Conservation (phyloP, 371 early-diverging fungal species). For the Mortierella sp. region DNA sequence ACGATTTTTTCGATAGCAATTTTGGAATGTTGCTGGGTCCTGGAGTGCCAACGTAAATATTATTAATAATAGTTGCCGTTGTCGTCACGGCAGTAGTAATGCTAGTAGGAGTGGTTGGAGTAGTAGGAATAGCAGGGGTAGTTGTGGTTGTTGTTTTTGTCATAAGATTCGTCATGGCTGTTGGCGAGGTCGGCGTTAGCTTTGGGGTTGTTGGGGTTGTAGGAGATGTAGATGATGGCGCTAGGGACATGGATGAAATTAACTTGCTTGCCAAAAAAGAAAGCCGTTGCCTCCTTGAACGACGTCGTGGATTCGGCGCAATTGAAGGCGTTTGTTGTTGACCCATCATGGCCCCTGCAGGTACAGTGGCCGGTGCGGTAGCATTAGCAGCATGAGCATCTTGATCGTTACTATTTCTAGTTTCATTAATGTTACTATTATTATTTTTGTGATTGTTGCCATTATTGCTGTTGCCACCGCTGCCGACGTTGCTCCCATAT, state of each 20-base stretch:
- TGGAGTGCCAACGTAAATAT: too few species aligned
- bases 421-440: neutral
- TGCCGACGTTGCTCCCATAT: neutral
- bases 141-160: too few species aligned
- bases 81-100: neutral
- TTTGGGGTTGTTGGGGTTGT: neutral
- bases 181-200: neutral
- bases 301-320: neutral
- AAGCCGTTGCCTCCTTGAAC: neutral
- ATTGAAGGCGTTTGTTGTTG: neutral
- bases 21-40: neutral
- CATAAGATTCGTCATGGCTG: too few species aligned
- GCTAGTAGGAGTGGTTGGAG: too few species aligned
- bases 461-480: neutral
- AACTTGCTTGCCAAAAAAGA: slow-evolving; percentile 14
- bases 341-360: neutral
- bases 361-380: neutral
- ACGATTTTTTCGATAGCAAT: neutral
- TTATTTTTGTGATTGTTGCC: neutral
- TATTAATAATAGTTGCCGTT: too few species aligned
- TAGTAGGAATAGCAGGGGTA: too few species aligned
- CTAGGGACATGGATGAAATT: neutral
- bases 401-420: neutral
- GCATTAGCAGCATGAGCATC: neutral
- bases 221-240: neutral